Percentiles rank a stretch among this genome's conserved stretches.
phyloP scores from a whole-genome alignment of 75 land plant genomes.

The Chamaecyparis obtusa region DNA sequence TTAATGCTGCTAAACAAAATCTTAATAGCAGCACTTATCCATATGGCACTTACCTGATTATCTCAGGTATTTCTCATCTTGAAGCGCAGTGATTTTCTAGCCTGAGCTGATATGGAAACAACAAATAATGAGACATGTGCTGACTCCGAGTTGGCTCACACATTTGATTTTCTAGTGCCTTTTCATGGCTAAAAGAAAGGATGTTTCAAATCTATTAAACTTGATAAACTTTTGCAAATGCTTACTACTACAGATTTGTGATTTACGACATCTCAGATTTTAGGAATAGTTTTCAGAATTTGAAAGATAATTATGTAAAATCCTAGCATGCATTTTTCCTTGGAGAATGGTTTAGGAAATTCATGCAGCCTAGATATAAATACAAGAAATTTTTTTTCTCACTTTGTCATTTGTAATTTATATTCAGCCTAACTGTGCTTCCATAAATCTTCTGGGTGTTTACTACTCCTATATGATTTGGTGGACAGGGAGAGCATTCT shows the following conservation, averaged over 20 bases:
- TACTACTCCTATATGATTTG: not conserved
- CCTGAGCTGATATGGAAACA: not conserved
- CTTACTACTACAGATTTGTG: not conserved
- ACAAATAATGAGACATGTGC: not conserved
- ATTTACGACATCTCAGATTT: not conserved
- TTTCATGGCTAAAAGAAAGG: not conserved
- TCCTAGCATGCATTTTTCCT: not conserved
- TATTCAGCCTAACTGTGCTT: not conserved
- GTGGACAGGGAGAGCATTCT: not conserved
- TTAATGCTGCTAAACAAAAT: not conserved
- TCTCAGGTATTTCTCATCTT: not conserved
- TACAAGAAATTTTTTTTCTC: not conserved
- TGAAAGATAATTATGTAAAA: not conserved
- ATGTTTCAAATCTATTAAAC: not conserved
- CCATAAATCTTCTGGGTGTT: not conserved
- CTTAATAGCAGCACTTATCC: not conserved
- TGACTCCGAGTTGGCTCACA: not conserved
- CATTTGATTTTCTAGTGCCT: not conserved
- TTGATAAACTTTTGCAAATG: not conserved
- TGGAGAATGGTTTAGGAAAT: not conserved
- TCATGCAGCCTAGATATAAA: not conserved
- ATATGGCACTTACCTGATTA: not conserved
- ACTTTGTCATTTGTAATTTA: not conserved
- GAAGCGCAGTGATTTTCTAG: not conserved
- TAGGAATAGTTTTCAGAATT: not conserved